Base-by-base conservation (phyloP, 257 asterid species). In the Echium plantagineum region DNA sequence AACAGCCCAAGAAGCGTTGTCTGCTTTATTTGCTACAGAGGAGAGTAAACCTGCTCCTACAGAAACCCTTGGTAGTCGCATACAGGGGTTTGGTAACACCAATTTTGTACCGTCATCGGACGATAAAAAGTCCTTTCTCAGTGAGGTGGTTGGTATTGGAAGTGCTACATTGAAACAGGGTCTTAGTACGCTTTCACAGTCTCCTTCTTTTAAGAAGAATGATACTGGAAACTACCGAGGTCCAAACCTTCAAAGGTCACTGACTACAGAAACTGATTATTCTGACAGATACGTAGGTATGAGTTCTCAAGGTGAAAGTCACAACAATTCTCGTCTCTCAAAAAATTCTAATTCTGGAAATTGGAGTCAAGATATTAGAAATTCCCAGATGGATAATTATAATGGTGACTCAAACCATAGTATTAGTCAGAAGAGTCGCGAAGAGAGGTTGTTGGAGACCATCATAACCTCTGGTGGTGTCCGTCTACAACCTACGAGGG, bases 401-500 rank as follows among this genome's bases (percentile, higher is more conserved):
- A 77, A 72, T 62, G 83, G 69, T 21, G 76, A 66, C 68, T 71
- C 85, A 18, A 74, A 63, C 62, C 65, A 78, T 52, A 68, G 75
- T 63, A 72, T 70, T 20, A 69, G 80, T 57, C 88, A 69, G 65
- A 91, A 84, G 75, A 80, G 83, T 67, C 94, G 89, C 16, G 98
- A 91, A 67, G 90, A 88, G 77, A 88, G 79, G 80, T 70, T 88
- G 72, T 63, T 91, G 62, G 98, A 91, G 77, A 82, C 95, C 60
- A 72, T 88, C 66, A 94, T 86, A 68, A 83, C 98, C 26, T 77
- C 94, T 63, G 89, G 94, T 74, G 98, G 98, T 68, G 94, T 91
- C 65, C 95, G 98, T 57, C 63, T 88, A 67, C 98, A 91, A 81
- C 98, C 98, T 53, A 82, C 96, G 21, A 84, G 98, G 62, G 98